Conservation (phyloP, 2,329 filamentous ascomycete species). For the Salinomyces thailandicus region DNA sequence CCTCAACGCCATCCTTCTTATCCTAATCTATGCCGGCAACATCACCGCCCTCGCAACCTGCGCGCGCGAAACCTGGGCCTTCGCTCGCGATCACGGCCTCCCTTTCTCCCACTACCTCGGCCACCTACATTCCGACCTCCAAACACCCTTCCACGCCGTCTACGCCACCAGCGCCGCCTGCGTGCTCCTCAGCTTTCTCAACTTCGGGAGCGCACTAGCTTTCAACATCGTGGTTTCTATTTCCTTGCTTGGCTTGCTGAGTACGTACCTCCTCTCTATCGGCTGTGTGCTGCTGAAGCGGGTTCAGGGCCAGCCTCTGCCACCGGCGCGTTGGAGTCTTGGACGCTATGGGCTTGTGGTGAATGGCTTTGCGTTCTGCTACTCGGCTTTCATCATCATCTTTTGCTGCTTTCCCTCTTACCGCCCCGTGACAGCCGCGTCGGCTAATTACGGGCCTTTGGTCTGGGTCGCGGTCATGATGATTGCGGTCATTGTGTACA, state of each 20-base stretch:
- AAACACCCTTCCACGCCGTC: conserved; percentile 25
- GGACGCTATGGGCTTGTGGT: conserved; percentile 12
- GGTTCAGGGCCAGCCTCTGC: conserved; percentile 12
- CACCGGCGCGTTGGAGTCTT: conserved; percentile 13
- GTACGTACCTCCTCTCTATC: conserved; percentile 26
- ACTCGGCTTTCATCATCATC: conserved; percentile 21
- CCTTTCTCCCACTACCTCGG: conserved; percentile 24
- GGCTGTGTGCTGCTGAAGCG: conserved; percentile 19
- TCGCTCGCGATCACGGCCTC: conserved; percentile 6
- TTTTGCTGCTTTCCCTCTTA: conserved; percentile 22
- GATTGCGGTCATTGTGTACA: conserved; percentile 17
- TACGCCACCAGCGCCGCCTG: conserved; percentile 19
- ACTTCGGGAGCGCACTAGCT: conserved; percentile 24
- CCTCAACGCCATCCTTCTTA: conserved; percentile 14
- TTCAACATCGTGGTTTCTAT: conserved; percentile 26
- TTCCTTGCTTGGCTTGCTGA: conserved; percentile 21
- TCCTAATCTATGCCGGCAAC: conserved; percentile 12
- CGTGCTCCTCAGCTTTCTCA: conserved; percentile 23
- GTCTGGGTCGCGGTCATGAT: conserved; percentile 22
- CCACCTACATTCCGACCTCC: conserved; percentile 8
- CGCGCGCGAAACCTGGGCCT: conserved; percentile 13
- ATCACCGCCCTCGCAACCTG: conserved; percentile 13
- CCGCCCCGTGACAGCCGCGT: conserved; percentile 16
- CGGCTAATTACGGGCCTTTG: conserved; percentile 23
- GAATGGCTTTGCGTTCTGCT: conserved; percentile 16